Evolutionary conservation across 257 asterid species (phyloP), one percentile per base, ranked within the genome.

Genomic region (Osmanthus fragrans): DNA sequence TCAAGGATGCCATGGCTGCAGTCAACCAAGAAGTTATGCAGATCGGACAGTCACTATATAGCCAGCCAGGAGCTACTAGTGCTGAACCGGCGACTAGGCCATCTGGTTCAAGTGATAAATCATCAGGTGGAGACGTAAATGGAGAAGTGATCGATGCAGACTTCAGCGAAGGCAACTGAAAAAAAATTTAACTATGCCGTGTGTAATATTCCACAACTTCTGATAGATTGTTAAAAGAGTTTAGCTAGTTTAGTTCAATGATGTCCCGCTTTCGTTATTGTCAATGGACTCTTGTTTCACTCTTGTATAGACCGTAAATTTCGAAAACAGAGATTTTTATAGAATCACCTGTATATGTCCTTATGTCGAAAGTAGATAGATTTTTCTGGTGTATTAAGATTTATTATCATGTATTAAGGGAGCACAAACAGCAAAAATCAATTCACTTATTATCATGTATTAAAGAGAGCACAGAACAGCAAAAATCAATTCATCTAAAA

Each of bases 111-210:
- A 21, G 33, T 0, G 78, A 77, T 7, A 85, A 85, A 75, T 80
- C 91, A n/a, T 64, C 84, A 0, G 82, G 77, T 11, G 92, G 91
- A 32, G 88, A 77, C 5, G 88, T 0, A 23, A 33, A 86, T 33
- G 92, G 92, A 32, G 96, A 92, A 40, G 96, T 92, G 19, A 91
- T 92, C 4, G 96, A 92, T 82, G 95, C 97, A 0, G 97, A 92
- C 73, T 92, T 92, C 78, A 88, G 86, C 18, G 96, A 91, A 33
- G 89, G 92, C 85, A 74, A 65, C 71, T 92, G 74, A 74, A 73
- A 45, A n/a, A n/a, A 4, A 49, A 60, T 39, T 70, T 74, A 85
- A 42, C 18, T 12, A 42, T 2, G 51, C 18, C 51, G n/a, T 18
- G 4, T 42, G 51, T 42, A 42, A 42, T 42, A 42, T 12, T 42